Conservation (phyloP, 179 eudicot genomes). For the Spinacia oleracea region DNA sequence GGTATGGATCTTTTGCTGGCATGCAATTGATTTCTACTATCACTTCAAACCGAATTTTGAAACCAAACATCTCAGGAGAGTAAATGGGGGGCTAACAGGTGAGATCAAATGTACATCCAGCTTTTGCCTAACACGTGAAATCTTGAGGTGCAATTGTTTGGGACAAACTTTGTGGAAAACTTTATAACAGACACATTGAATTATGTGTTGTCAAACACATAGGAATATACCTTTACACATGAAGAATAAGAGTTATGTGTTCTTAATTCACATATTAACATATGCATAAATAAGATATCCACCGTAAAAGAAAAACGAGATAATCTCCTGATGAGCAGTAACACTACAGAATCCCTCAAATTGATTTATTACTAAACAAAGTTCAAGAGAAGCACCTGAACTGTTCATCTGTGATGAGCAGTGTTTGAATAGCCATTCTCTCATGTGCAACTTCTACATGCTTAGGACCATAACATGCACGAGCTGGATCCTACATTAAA, state of each 20-base stretch:
- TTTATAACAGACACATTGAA: neutral
- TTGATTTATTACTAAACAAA: neutral
- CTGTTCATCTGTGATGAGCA: conserved; percentile 85
- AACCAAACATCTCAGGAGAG: neutral
- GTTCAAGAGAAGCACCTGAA: conserved; percentile 52
- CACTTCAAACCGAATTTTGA: neutral
- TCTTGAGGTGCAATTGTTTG: neutral
- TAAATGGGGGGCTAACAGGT: neutral
- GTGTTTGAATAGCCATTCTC: conserved; percentile 91
- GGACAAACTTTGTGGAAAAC: neutral
- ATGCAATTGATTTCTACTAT: neutral
- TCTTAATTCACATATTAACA: neutral
- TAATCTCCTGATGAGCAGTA: conserved; percentile 1
- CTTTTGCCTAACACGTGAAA: neutral
- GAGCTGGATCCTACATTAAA: conserved; percentile 64
- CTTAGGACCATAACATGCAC: conserved; percentile 98
- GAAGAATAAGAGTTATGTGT: neutral
- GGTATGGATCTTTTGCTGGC: neutral
- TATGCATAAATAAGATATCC: neutral
- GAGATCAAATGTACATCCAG: neutral
- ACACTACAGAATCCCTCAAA: neutral
- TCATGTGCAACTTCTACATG: conserved; percentile 98
- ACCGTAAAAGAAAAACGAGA: neutral
- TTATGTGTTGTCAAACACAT: neutral
- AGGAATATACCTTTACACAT: neutral